Percentiles rank a stretch among this genome's conserved stretches.
phyloP scores from a whole-genome alignment of 345 rosid species.

The Aurinia saxatilis region DNA sequence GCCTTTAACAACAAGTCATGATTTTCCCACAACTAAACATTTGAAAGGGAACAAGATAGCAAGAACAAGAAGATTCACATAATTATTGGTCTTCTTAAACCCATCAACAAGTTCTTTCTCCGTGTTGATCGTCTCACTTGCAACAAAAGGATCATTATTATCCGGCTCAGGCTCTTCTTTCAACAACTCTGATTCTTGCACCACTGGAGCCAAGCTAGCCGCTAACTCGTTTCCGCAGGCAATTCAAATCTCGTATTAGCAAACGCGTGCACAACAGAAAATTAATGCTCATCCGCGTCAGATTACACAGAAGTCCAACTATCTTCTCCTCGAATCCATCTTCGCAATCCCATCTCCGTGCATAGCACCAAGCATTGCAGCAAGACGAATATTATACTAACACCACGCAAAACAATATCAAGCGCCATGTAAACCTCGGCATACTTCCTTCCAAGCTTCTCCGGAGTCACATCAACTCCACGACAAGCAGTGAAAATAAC shows the following conservation, averaged over 20 bases:
- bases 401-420: conserved; percentile 90
- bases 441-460: conserved; percentile 79
- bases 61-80: too few relatives aligned
- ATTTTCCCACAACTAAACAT: too few relatives aligned
- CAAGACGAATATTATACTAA: conserved; percentile 76
- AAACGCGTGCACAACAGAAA: conserved; percentile 57
- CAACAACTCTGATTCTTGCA: conserved; percentile 39
- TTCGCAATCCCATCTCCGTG: conserved; percentile 96
- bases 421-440: conserved; percentile 98
- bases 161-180: conserved; percentile 56
- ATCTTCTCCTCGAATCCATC: conserved; percentile 96
- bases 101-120: conserved; percentile 75
- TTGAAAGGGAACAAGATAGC: too few relatives aligned
- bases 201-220: conserved; percentile 49
- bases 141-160: conserved; percentile 86
- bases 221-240: conserved; percentile 79
- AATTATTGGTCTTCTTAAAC: conserved; percentile 85
- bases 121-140: conserved; percentile 63
- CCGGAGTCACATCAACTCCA: conserved; percentile 97
- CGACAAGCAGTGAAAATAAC: conserved; percentile 96
- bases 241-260: conserved; percentile 57
- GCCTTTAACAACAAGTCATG: too few relatives aligned
- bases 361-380: conserved; percentile 92
- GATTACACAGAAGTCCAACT: conserved; percentile 56
- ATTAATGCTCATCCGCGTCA: conserved; percentile 58